A percentile compares a stretch with the other conserved stretches of the same genome.
phyloP scores from a whole-genome alignment of 768 basidiomycete species.

The Tricholoma saponaceum region DNA sequence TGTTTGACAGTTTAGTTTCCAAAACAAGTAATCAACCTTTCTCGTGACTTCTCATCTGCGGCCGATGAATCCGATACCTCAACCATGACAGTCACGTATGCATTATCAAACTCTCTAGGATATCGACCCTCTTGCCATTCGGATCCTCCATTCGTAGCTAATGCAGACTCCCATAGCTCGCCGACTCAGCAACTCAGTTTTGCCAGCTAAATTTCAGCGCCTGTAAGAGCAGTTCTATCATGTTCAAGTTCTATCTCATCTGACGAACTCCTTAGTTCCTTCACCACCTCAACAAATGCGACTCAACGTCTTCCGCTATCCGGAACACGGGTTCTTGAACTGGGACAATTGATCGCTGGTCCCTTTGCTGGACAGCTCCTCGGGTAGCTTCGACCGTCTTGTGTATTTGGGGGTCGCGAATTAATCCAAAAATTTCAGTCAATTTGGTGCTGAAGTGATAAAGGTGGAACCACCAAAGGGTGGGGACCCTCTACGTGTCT shows the following conservation, averaged over 20 bases:
- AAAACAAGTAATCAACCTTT: too few species aligned
- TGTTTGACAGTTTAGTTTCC: too few species aligned
- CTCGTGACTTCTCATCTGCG: too few species aligned
- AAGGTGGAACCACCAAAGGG: constrained; percentile 62
- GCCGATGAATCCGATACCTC: too few species aligned
- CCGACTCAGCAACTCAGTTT: not conserved
- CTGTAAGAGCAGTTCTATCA: not conserved
- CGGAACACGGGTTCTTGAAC: constrained; percentile 61
- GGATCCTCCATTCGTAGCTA: not conserved
- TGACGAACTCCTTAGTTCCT: constrained; percentile 3
- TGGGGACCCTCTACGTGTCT: constrained; percentile 67
- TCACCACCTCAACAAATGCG: constrained; percentile 11
- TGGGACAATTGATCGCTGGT: constrained; percentile 70
- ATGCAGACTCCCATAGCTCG: not conserved
- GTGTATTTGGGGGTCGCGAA: not conserved
- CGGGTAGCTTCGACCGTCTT: constrained; percentile 38
- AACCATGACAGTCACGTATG: too few species aligned
- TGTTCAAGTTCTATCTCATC: not conserved
- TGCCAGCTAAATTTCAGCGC: not conserved
- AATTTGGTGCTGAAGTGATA: constrained; percentile 71
- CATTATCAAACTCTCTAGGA: too few species aligned
- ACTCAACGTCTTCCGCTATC: constrained; percentile 48
- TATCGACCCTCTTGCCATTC: not conserved
- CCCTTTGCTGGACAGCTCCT: constrained; percentile 72
- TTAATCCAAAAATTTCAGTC: constrained; percentile 31